Evolutionary conservation across 257 asterid species (phyloP).

Genomic region (Nyctanthes arbortristis): DNA sequence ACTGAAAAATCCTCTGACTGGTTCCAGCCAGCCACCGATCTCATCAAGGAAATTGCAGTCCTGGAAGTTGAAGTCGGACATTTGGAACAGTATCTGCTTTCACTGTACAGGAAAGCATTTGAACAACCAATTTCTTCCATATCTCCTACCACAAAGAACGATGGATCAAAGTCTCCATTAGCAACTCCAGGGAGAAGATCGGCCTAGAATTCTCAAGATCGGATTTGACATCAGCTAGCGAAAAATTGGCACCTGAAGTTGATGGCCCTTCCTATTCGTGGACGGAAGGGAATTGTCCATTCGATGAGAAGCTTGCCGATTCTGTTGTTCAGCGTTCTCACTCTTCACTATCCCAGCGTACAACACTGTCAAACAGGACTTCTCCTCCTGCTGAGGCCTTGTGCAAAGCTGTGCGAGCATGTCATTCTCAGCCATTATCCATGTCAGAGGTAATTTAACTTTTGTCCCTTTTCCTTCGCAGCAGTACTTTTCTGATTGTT

Average conservation of each 20-base stretch:
- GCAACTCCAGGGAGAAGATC: constrained; percentile 71
- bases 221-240: constrained; percentile 40
- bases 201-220: constrained; percentile 68
- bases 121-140: constrained; percentile 63
- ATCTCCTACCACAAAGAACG: constrained; percentile 55
- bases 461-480: constrained; percentile 10
- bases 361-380: constrained; percentile 48
- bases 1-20: constrained; percentile 1
- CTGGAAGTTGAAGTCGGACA: constrained; percentile 92
- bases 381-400: constrained; percentile 59
- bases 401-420: constrained; percentile 75
- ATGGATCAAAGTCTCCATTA: constrained; percentile 48
- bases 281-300: constrained; percentile 40
- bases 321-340: constrained; percentile 75
- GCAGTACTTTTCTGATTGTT: background rate
- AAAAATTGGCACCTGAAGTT: constrained; percentile 33
- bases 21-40: constrained; percentile 89
- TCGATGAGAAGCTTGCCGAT: constrained; percentile 53
- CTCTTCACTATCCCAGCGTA: constrained; percentile 72
- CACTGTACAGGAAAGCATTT: constrained; percentile 87
- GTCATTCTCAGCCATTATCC: constrained; percentile 94
- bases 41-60: constrained; percentile 83
- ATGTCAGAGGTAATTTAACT: constrained; percentile 74
- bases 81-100: constrained; percentile 94
- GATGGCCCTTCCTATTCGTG: constrained; percentile 31